Conservation (phyloP, 371 early-diverging fungal species). For the Mortierella sp. region DNA sequence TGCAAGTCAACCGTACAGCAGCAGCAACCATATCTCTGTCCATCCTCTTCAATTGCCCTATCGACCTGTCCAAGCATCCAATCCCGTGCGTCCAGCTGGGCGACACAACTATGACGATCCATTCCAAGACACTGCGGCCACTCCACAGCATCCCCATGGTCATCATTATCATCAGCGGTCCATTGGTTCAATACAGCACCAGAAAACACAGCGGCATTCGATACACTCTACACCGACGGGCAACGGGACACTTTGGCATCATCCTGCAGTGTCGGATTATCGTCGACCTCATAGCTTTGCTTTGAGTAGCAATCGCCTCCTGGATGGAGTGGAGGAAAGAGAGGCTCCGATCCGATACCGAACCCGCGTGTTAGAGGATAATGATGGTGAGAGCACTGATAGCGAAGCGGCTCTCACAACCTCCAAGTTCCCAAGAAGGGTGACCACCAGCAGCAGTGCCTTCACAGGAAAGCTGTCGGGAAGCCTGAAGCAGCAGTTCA, state of each 20-base stretch:
- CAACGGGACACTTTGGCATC: neutral
- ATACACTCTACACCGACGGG: neutral
- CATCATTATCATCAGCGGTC: neutral
- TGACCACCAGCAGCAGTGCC: neutral
- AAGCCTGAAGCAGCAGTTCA: conserved; percentile 13
- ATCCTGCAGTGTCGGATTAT: conserved; percentile 7
- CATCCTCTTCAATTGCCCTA: neutral
- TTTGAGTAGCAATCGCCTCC: neutral
- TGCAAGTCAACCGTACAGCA: neutral
- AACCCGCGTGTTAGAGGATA: conserved; percentile 18
- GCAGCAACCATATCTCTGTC: neutral
- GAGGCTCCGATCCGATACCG: conserved; percentile 2
- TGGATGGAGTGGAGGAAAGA: neutral
- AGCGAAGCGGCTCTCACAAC: neutral
- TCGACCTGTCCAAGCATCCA: neutral
- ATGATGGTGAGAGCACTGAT: conserved; percentile 1
- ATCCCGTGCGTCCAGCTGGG: too few species aligned
- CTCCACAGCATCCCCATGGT: neutral
- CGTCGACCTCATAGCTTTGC: conserved; percentile 22
- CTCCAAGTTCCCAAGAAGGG: neutral
- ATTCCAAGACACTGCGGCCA: conserved; percentile 5
- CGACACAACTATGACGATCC: neutral
- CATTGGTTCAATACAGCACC: neutral
- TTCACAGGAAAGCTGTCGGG: conserved; percentile 2
- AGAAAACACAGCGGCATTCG: conserved; percentile 5